Percentiles rank a stretch among this genome's conserved stretches.
Conservation (phyloP, 2,329 filamentous ascomycete genomes). For the Chaetomium sp. region DNA sequence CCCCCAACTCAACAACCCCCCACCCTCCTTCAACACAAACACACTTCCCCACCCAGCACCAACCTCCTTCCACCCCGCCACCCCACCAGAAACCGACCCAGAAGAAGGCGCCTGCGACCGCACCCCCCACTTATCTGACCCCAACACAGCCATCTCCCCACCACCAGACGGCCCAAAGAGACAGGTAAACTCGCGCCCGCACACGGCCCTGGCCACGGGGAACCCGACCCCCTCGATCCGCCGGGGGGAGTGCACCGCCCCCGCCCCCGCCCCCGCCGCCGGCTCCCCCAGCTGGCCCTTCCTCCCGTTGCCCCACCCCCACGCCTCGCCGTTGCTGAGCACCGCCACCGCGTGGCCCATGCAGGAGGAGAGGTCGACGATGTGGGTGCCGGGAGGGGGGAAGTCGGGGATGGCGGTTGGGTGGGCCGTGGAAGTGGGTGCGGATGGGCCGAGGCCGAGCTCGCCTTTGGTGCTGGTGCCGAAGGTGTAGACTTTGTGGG, state of each 20-base stretch:
- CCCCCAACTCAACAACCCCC: slow-evolving; percentile 72
- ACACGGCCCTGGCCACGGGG: slow-evolving; percentile 66
- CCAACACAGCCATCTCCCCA: slow-evolving; percentile 69
- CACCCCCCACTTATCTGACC: slow-evolving; percentile 73
- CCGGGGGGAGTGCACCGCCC: slow-evolving; percentile 60
- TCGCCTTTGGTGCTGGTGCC: slow-evolving; percentile 73
- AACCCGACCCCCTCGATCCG: slow-evolving; percentile 64
- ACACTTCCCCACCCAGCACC: slow-evolving; percentile 82
- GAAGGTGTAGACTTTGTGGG: slow-evolving; percentile 58
- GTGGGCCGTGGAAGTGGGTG: slow-evolving; percentile 52
- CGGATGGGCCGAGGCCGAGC: slow-evolving; percentile 60
- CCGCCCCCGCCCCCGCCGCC: slow-evolving; percentile 50
- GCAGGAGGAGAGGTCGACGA: slow-evolving; percentile 69
- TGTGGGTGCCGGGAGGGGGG: slow-evolving; percentile 58
- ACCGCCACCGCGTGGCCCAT: slow-evolving; percentile 79
- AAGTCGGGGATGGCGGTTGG: slow-evolving; percentile 61
- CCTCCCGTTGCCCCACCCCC: slow-evolving; percentile 85
- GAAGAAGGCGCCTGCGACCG: slow-evolving; percentile 52
- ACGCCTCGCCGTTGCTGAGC: slow-evolving; percentile 73
- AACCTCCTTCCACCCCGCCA: slow-evolving; percentile 66
- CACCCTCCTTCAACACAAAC: slow-evolving; percentile 66
- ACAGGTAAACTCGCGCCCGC: slow-evolving; percentile 85
- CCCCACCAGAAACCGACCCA: slow-evolving; percentile 28
- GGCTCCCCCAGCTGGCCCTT: slow-evolving; percentile 79
- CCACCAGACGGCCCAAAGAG: slow-evolving; percentile 58